Evolutionary conservation across 1,284 basidiomycete genomes (phyloP).

Genomic region (Polyporus tsugae): DNA sequence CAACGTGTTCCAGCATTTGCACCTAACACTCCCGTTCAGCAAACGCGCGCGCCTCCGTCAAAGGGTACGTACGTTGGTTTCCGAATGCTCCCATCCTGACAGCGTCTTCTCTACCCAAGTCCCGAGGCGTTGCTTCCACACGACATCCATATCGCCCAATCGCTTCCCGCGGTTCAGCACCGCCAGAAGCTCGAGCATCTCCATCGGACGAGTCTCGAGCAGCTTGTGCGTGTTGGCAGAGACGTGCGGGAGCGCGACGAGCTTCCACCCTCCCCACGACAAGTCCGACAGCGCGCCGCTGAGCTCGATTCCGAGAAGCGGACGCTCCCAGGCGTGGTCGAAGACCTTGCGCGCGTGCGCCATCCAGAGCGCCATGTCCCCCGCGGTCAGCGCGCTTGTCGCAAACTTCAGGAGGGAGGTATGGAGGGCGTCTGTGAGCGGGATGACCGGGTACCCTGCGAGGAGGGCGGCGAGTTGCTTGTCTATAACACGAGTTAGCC

Average conservation of each 20-base stretch:
- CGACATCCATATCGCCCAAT: conserved; percentile 61
- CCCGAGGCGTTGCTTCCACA: conserved; percentile 63
- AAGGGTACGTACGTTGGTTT: conserved; percentile 41
- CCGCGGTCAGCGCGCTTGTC: conserved; percentile 60
- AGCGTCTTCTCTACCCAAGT: conserved; percentile 50
- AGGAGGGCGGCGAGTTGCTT: conserved; percentile 59
- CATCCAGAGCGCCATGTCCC: conserved; percentile 72
- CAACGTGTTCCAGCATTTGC: conserved; percentile 57
- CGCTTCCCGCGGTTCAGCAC: conserved; percentile 54
- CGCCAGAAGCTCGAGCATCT: conserved; percentile 59
- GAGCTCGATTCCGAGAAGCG: conserved; percentile 59
- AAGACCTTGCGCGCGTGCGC: conserved; percentile 67
- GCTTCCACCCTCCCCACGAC: conserved; percentile 79
- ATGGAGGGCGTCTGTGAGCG: conserved; percentile 47
- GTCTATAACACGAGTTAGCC: conserved; percentile 42
- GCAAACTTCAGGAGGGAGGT: conserved; percentile 57
- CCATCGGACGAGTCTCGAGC: conserved; percentile 50
- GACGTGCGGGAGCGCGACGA: conserved; percentile 65
- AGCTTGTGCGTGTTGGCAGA: conserved; percentile 57
- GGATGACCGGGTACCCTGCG: conserved; percentile 50
- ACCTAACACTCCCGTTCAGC: conserved; percentile 40
- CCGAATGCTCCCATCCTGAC: conserved; percentile 45
- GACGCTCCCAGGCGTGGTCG: conserved; percentile 51
- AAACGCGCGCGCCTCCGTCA: neutral
- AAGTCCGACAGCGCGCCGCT: conserved; percentile 67